phyloP scores from a whole-genome alignment of 2,329 filamentous ascomycete species.

The Pyrenochaeta sp. region DNA sequence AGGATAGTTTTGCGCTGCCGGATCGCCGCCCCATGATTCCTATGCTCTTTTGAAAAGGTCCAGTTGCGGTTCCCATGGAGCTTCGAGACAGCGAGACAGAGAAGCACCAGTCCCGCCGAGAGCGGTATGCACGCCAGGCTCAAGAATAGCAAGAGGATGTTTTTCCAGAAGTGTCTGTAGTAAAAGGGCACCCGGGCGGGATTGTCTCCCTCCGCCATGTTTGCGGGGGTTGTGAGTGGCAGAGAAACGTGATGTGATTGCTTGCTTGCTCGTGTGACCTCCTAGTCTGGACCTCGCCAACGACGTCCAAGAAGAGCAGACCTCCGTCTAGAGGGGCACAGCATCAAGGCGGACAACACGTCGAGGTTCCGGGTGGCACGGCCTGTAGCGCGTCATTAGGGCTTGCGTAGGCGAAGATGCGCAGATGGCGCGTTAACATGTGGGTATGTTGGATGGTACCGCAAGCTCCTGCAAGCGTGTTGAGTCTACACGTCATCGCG shows the following conservation, averaged over 20 bases:
- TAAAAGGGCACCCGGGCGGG: slow-evolving; percentile 27
- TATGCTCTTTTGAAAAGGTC: slow-evolving; percentile 23
- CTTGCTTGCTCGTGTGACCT: slow-evolving; percentile 12
- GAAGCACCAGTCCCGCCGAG: slow-evolving; percentile 40
- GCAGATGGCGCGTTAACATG: too few relatives aligned
- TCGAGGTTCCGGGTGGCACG: not conserved
- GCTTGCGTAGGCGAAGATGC: too few relatives aligned
- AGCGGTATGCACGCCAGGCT: slow-evolving; percentile 59
- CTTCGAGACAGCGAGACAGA: slow-evolving; percentile 35
- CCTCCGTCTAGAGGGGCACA: too few relatives aligned
- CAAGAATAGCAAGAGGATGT: slow-evolving; percentile 55
- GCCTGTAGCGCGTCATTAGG: not conserved
- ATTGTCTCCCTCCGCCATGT: slow-evolving; percentile 18
- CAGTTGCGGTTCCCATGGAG: slow-evolving; percentile 15
- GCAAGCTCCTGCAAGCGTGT: slow-evolving; percentile 2
- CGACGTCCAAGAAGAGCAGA: too few relatives aligned
- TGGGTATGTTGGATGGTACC: too few relatives aligned
- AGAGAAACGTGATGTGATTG: slow-evolving; percentile 21
- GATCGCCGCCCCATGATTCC: slow-evolving; percentile 25
- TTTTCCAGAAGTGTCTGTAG: slow-evolving; percentile 56
- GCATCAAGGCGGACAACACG: too few relatives aligned
- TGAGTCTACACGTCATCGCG: slow-evolving; percentile 45
- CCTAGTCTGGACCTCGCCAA: slow-evolving; percentile 8
- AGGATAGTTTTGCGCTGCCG: slow-evolving; percentile 63
- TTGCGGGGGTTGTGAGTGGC: slow-evolving; percentile 7